phyloP scores from a whole-genome alignment of 768 basidiomycete species.

The Pholiota conissans region DNA sequence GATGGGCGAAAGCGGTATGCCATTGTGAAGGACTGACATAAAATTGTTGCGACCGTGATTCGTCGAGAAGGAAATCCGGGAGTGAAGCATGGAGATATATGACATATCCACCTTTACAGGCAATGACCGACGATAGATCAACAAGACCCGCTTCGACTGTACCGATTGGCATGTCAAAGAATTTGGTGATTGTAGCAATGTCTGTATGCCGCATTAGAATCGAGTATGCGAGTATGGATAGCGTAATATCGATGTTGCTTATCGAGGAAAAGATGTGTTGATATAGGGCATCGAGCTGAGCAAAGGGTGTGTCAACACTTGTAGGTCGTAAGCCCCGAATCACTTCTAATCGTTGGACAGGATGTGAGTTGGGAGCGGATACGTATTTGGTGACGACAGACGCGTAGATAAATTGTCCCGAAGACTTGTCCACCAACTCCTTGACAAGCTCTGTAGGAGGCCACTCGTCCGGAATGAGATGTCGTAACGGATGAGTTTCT shows the following conservation, averaged over 20 bases:
- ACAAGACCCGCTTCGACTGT: constrained; percentile 1
- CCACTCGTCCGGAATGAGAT: constrained; percentile 5
- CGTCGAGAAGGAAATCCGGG: constrained; percentile 10
- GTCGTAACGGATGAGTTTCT: constrained; percentile 2
- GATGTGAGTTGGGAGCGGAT: constrained; percentile 2
- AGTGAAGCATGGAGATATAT: constrained; percentile 9
- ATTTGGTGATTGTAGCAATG: background rate
- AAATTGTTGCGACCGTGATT: constrained; percentile 3
- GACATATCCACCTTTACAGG: background rate
- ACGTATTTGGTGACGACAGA: constrained; percentile 12
- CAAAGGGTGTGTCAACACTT: background rate
- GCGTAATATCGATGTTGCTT: background rate
- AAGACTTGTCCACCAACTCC: constrained; percentile 25
- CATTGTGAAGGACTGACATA: background rate
- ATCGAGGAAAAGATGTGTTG: constrained; percentile 6
- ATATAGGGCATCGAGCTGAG: constrained; percentile 11
- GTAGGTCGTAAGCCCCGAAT: constrained; percentile 3
- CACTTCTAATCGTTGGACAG: constrained; percentile 8
- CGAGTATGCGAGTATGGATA: background rate
- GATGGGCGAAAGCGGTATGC: background rate
- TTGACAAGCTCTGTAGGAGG: constrained; percentile 1
- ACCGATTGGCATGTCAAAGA: background rate
- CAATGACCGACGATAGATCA: constrained; percentile 6
- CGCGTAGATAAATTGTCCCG: constrained; percentile 18
- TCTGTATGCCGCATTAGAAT: background rate